Conservation (phyloP, 805 yeast genomes). For the Metschnikowia similis region DNA sequence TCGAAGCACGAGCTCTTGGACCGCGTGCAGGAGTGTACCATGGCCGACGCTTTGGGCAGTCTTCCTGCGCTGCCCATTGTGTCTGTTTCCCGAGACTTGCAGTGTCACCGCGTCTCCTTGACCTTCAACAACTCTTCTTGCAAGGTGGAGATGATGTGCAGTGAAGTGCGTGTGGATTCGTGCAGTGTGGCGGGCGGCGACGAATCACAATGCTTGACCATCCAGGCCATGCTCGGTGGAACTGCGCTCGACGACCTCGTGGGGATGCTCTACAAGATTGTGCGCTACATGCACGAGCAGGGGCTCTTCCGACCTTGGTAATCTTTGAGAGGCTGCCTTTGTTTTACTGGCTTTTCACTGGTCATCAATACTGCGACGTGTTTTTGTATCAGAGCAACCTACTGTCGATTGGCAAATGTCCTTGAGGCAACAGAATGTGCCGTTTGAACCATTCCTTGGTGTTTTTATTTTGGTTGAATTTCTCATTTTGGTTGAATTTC, state of each 20-base stretch:
- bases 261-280: slow-evolving; percentile 1
- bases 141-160: slow-evolving; percentile 21
- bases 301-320: not conserved
- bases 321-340: not conserved
- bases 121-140: slow-evolving; percentile 3
- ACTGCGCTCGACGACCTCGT: not conserved
- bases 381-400: too few species aligned
- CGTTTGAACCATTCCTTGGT: too few species aligned
- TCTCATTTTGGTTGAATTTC: too few species aligned
- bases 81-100: slow-evolving; percentile 21
- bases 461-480: too few species aligned
- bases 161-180: slow-evolving; percentile 13
- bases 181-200: slow-evolving; percentile 3
- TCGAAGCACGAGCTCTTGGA: slow-evolving; percentile 31
- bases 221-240: slow-evolving; percentile 10
- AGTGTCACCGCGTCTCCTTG: slow-evolving; percentile 21
- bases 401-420: too few species aligned
- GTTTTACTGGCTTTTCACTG: not conserved
- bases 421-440: too few species aligned
- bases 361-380: too few species aligned
- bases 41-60: not conserved
- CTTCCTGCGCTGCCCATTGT: slow-evolving; percentile 8
- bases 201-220: not conserved
- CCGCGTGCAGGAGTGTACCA: slow-evolving; percentile 6
- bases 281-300: slow-evolving; percentile 6